These are phyloP conservation scores for Ambrosiella beaveri DNA, from an alignment of 2,329 filamentous ascomycete genomes.

Conservation along the genomic window DNA sequence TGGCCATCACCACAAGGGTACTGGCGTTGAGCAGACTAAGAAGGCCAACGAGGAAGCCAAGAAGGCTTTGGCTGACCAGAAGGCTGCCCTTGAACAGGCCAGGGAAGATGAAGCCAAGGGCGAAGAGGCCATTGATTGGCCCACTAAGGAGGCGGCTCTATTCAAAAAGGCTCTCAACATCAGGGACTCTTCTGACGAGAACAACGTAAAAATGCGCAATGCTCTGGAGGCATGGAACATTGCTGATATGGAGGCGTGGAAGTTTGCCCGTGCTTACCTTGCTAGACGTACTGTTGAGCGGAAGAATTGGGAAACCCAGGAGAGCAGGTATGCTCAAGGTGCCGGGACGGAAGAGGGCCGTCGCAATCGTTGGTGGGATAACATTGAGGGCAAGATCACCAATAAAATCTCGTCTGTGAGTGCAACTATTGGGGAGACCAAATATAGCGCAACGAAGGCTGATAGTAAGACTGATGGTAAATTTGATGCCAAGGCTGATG, in stretches of 20 bases:
- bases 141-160: conserved; percentile 28
- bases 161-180: conserved; percentile 36
- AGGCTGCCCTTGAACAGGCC: conserved; percentile 18
- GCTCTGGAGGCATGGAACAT: conserved; percentile 51
- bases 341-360: conserved; percentile 34
- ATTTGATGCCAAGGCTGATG: not conserved
- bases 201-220: conserved; percentile 30
- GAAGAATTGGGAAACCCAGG: conserved; percentile 51
- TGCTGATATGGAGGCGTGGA: conserved; percentile 62
- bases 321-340: conserved; percentile 45
- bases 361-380: conserved; percentile 22
- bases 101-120: conserved; percentile 32
- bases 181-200: conserved; percentile 24
- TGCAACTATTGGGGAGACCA: not conserved
- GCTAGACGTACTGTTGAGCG: conserved; percentile 47
- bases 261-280: conserved; percentile 51
- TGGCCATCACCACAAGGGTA: not conserved
- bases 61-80: conserved; percentile 9
- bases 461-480: not conserved
- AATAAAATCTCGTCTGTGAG: conserved; percentile 10
- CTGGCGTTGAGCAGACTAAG: not conserved
- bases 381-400: conserved; percentile 13
- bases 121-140: conserved; percentile 19
- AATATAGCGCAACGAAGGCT: not conserved
- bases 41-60: not conserved